phyloP scores from a whole-genome alignment of 306 rosid species.

The Senna tora region DNA sequence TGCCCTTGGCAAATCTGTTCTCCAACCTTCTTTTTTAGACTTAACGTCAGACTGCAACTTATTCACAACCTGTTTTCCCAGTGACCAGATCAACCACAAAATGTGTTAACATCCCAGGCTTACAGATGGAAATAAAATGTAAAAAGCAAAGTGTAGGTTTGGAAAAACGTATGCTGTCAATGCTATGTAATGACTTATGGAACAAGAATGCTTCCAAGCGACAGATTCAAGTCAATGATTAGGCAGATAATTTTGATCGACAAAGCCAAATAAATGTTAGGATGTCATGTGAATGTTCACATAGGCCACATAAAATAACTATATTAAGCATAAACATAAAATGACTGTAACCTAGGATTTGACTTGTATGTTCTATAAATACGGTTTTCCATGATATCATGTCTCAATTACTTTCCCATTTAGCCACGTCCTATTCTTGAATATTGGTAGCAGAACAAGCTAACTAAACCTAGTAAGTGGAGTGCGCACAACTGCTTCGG shows the following conservation, averaged over 20 bases:
- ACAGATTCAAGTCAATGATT: constrained; percentile 10
- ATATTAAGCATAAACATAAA: background rate
- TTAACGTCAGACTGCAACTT: constrained; percentile 72
- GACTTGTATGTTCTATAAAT: constrained; percentile 12
- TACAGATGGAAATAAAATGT: constrained; percentile 12
- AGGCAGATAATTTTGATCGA: constrained; percentile 14
- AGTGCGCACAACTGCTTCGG: constrained; percentile 2
- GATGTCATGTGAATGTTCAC: constrained; percentile 1
- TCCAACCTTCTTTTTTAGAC: constrained; percentile 79
- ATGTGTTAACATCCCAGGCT: constrained; percentile 17
- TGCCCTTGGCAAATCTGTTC: constrained; percentile 63
- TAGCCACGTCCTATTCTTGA: background rate
- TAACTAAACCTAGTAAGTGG: background rate
- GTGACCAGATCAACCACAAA: constrained; percentile 37
- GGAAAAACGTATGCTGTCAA: background rate
- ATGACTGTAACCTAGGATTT: background rate
- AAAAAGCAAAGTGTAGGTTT: background rate
- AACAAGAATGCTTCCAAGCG: background rate
- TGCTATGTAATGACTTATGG: background rate
- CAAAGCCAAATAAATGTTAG: background rate
- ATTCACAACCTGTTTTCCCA: constrained; percentile 76
- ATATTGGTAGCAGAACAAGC: background rate
- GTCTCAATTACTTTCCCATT: background rate
- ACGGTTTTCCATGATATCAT: background rate
- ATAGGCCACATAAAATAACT: background rate